Evolutionary conservation across 495 filamentous ascomycete genomes (phyloP), one percentile per base, ranked within the genome.

Genomic region (Daldinia grandis): DNA sequence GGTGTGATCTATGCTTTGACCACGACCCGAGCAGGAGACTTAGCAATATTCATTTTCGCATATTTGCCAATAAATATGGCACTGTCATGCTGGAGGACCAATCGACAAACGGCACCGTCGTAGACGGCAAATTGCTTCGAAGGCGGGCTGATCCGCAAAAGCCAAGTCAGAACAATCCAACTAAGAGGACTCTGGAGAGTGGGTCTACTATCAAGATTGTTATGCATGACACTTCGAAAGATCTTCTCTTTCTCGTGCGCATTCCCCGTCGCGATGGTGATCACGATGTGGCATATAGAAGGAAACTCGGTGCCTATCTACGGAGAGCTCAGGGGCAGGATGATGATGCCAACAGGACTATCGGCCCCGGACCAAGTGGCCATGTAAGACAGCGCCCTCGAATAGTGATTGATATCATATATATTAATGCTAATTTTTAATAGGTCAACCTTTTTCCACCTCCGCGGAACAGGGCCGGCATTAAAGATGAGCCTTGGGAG

Each of bases 31-130:
- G 83, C 58, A 87, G 79, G 58, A 86, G 89, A 19, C 82, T 98
- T 38, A 97, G 94, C 79, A 97, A 97, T 75, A 83, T 87, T 12
- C 95, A 99, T 74, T 99, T 97, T 76, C 89, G 93, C 35, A 97
- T 99, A 61, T 96, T 90, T 73, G 79, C 97, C 57, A 98, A 93
- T 61, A 79, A 87, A 3, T 86, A 91, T 51, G 92, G 88, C 10
- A 88, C 91, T 47, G 81, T 98, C 70, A 97, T 99, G 94, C 79
- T 98, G 4, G 89, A 97, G 76, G 95, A 99, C 69, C 85, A 86
- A 58, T 98, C 95, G 0, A 97, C 93, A 0, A 98, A 97, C 69
- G 95, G 95, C 24, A 98, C 96, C 6, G 78, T 92, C 37, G 93
- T 99, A 53, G 94, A 97, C 77, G 81, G 86, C 24, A 78, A 78